phyloP scores from a whole-genome alignment of 2,329 filamentous ascomycete species.

The Biscogniauxia mediterranea region DNA sequence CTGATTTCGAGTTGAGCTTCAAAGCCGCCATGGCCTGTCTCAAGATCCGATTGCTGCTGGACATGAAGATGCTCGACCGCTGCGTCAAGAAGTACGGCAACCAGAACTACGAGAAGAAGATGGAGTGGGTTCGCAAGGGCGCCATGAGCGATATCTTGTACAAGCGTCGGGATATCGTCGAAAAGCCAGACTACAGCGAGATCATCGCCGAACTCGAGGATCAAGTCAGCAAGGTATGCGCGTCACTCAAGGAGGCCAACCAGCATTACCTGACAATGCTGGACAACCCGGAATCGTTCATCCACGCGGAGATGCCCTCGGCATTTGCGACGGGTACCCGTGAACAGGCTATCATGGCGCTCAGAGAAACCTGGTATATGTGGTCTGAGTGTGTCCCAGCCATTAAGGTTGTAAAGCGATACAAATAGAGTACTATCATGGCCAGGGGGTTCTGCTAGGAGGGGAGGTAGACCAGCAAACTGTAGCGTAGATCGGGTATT shows the following conservation, averaged over 20 bases:
- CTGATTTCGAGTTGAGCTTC: conserved; percentile 5
- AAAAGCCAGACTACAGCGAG: conserved; percentile 11
- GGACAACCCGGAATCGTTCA: conserved; percentile 14
- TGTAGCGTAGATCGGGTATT: too few species aligned
- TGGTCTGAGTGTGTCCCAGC: conserved; percentile 18
- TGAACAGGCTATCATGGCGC: conserved; percentile 13
- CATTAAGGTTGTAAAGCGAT: conserved; percentile 38
- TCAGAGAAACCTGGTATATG: conserved; percentile 21
- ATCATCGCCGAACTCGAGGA: conserved; percentile 4
- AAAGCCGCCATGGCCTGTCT: conserved; percentile 16
- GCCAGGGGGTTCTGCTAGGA: too few species aligned
- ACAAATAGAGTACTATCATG: background rate
- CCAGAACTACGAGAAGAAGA: conserved; percentile 17
- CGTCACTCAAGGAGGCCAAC: conserved; percentile 11
- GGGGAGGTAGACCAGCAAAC: too few species aligned
- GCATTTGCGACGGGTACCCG: conserved; percentile 8
- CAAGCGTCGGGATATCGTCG: conserved; percentile 20
- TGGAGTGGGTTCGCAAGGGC: conserved; percentile 20
- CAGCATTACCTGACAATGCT: conserved; percentile 20
- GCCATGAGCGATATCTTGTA: conserved; percentile 17
- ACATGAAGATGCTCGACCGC: conserved; percentile 12
- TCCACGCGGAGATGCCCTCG: conserved; percentile 1
- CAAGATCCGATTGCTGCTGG: conserved; percentile 19
- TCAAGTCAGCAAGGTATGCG: conserved; percentile 12
- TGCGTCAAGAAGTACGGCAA: conserved; percentile 9